A percentile compares a stretch with the other conserved stretches of the same genome.
phyloP scores from a whole-genome alignment of 116 monocot species.

The Trichopus zeylanicus region DNA sequence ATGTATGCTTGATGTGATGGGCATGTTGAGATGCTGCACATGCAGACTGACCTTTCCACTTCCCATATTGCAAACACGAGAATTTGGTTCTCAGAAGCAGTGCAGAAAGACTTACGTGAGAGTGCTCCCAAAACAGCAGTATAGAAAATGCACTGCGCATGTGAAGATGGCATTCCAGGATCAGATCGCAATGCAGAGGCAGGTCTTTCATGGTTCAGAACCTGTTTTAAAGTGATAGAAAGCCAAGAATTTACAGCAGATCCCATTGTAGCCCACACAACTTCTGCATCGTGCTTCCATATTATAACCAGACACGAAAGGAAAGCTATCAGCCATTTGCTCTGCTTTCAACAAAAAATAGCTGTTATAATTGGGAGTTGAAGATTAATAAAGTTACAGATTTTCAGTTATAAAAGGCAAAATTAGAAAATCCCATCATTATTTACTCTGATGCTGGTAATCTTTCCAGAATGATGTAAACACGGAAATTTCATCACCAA shows the following conservation, averaged over 20 bases:
- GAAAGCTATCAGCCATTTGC: slow-evolving; percentile 79
- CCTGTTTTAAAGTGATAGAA: slow-evolving; percentile 47
- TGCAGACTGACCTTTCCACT: too few species aligned
- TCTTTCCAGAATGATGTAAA: neutral
- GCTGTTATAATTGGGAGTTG: neutral
- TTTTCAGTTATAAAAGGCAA: neutral
- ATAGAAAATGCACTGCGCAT: slow-evolving; percentile 93
- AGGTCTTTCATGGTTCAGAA: slow-evolving; percentile 82
- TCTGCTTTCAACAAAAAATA: slow-evolving; percentile 24
- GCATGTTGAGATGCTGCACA: too few species aligned
- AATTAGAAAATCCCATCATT: neutral
- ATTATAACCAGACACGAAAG: slow-evolving; percentile 49
- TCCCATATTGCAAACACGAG: too few species aligned
- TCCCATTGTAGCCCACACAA: slow-evolving; percentile 69
- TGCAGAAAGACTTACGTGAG: slow-evolving; percentile 44
- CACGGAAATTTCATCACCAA: too few species aligned
- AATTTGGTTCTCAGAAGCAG: neutral
- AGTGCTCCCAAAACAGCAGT: slow-evolving; percentile 29
- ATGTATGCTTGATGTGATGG: too few species aligned
- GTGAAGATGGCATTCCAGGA: slow-evolving; percentile 99
- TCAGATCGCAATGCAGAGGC: slow-evolving; percentile 57
- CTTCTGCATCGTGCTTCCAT: slow-evolving; percentile 87
- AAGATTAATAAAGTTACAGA: neutral
- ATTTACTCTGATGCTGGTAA: neutral
- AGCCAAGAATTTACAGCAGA: slow-evolving; percentile 52